Conservation (phyloP, 208 protist species). For the Leishmania guyanensis region DNA sequence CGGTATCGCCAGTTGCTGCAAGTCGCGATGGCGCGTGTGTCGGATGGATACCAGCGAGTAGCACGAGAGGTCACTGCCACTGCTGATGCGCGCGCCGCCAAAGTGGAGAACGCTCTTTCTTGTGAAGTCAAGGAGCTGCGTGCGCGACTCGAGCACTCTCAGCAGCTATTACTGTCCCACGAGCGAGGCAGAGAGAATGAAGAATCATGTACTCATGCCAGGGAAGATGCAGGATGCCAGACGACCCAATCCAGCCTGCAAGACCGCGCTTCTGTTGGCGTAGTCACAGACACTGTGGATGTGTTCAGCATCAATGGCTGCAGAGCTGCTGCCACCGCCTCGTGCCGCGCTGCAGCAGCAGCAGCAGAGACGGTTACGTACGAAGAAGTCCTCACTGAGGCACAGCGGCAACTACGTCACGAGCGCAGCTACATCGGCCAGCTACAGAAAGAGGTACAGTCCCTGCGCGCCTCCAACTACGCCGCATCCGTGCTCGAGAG, state of each 20-base stretch:
- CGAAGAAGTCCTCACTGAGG: constrained; percentile 1
- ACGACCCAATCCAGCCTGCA: not conserved
- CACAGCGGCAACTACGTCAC: constrained; percentile 10
- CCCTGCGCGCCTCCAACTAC: constrained; percentile 10
- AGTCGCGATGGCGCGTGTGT: not conserved
- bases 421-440: constrained; percentile 12
- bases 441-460: constrained; percentile 14
- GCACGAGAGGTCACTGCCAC: constrained; percentile 3
- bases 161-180: not conserved
- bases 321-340: not conserved
- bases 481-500: constrained; percentile 4
- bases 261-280: not conserved
- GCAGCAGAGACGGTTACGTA: not conserved
- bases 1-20: constrained; percentile 9
- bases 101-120: constrained; percentile 13
- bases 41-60: not conserved
- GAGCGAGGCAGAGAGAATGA: not conserved
- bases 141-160: constrained; percentile 1
- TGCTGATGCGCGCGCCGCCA: constrained; percentile 4
- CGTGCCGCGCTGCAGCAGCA: no score
- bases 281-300: not conserved
- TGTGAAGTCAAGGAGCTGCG: constrained; percentile 15
- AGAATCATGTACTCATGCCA: not conserved
- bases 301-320: not conserved
- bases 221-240: not conserved